These are phyloP conservation scores for Sclerotinia sclerotiorum DNA, from an alignment of 2,329 filamentous ascomycete genomes.

Conservation along the genomic window DNA sequence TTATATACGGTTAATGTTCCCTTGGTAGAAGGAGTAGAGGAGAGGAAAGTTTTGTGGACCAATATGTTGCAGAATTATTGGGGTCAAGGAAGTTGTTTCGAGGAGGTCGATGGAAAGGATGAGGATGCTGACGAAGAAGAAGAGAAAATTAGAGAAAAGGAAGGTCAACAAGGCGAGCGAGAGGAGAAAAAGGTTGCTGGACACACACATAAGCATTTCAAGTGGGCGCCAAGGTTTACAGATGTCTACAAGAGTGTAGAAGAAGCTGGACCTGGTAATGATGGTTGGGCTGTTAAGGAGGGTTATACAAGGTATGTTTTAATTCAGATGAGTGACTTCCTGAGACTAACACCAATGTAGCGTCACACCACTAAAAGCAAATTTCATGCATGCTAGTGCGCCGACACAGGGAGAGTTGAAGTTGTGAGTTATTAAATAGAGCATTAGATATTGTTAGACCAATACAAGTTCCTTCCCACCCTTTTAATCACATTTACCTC, in stretches of 20 bases:
- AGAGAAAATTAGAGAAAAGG: conserved; percentile 66
- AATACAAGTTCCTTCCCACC: conserved; percentile 32
- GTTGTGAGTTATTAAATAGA: conserved; percentile 62
- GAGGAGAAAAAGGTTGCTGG: conserved; percentile 42
- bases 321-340: conserved; percentile 21
- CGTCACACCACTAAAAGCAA: conserved; percentile 86
- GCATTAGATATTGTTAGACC: conserved; percentile 40
- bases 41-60: conserved; percentile 75
- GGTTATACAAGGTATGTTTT: conserved; percentile 73
- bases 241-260: conserved; percentile 90
- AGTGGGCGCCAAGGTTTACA: conserved; percentile 84
- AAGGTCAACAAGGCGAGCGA: conserved; percentile 42
- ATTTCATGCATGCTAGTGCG: conserved; percentile 77
- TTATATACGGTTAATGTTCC: conserved; percentile 94
- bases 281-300: conserved; percentile 90
- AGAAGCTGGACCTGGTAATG: conserved; percentile 74
- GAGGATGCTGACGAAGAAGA: conserved; percentile 68
- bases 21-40: conserved; percentile 71
- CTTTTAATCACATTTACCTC: neutral
- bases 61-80: conserved; percentile 89
- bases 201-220: conserved; percentile 84
- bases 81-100: conserved; percentile 80
- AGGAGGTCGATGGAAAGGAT: conserved; percentile 68
- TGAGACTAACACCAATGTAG: conserved; percentile 47
- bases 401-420: conserved; percentile 71